phyloP scores from a whole-genome alignment of 768 basidiomycete species.

The Hypholoma sublateritium region DNA sequence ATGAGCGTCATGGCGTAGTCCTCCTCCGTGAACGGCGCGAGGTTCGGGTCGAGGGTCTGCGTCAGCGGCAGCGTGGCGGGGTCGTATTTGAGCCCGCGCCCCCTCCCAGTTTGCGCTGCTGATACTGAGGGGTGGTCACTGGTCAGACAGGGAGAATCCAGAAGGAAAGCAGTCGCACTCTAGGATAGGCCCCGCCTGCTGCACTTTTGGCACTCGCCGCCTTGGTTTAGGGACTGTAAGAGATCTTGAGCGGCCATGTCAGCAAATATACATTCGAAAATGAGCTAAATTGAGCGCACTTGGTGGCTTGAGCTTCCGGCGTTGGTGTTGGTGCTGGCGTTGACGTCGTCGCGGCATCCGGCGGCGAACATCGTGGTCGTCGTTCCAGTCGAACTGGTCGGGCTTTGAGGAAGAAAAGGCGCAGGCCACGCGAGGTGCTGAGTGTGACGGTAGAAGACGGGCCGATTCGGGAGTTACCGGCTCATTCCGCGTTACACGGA shows the following conservation, averaged over 20 bases:
- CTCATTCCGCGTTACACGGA: no score
- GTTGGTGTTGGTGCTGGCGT: not conserved
- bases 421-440: no score
- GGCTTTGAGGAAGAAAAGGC: no score
- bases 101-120: conserved; percentile 1
- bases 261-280: no score
- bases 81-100: conserved; percentile 20
- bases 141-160: not conserved
- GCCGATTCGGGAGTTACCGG: no score
- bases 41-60: conserved; percentile 14
- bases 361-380: not conserved
- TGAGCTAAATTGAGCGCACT: no score
- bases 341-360: not conserved
- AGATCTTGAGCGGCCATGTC: no score
- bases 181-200: no score
- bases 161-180: not conserved
- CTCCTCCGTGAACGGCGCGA: conserved; percentile 33
- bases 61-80: conserved; percentile 21
- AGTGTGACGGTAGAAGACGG: no score
- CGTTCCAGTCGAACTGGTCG: not conserved
- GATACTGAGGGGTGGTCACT: not conserved
- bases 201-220: no score
- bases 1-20: conserved; percentile 56
- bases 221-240: no score
- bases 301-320: no score